These are phyloP conservation scores for Tolypocladium cylindrosporum DNA, from an alignment of 2,329 filamentous ascomycete genomes.

Conservation along the genomic window DNA sequence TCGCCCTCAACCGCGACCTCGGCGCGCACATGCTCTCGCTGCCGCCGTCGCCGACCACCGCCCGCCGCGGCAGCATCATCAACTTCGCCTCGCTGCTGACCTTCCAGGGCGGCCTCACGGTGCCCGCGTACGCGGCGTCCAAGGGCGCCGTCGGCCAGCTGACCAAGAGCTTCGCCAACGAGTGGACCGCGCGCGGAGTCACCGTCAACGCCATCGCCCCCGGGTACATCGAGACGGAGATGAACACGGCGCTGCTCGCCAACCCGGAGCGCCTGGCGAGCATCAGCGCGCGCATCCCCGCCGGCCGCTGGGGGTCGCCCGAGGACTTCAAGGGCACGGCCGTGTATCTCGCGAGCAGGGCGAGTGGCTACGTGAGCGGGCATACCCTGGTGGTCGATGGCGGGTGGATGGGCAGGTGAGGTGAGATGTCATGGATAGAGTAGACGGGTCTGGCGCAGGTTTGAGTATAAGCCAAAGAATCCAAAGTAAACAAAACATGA, in stretches of 20 bases:
- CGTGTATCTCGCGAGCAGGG: slow-evolving; percentile 66
- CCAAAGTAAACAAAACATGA: neutral
- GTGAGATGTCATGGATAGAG: neutral
- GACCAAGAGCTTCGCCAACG: slow-evolving; percentile 77
- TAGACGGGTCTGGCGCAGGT: neutral
- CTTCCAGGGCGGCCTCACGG: slow-evolving; percentile 81
- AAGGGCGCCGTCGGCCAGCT: slow-evolving; percentile 81
- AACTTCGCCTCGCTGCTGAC: slow-evolving; percentile 75
- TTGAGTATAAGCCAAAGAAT: neutral
- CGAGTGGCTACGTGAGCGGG: slow-evolving; percentile 73
- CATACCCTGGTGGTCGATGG: slow-evolving; percentile 79
- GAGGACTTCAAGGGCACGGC: slow-evolving; percentile 82
- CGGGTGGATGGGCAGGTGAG: slow-evolving; percentile 81
- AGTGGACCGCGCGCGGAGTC: slow-evolving; percentile 72
- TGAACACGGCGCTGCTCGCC: slow-evolving; percentile 76
- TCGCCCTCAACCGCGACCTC: slow-evolving; percentile 66
- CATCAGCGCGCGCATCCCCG: slow-evolving; percentile 74
- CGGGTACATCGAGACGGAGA: slow-evolving; percentile 87
- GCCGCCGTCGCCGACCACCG: slow-evolving; percentile 31
- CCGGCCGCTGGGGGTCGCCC: slow-evolving; percentile 70
- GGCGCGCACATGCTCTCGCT: slow-evolving; percentile 68
- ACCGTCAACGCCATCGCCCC: slow-evolving; percentile 84
- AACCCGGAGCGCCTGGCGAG: slow-evolving; percentile 59
- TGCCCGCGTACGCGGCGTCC: slow-evolving; percentile 77
- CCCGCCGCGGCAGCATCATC: slow-evolving; percentile 62